A percentile compares a stretch with the other conserved stretches of the same genome.
Evolutionary conservation across 1,139 yeast species (phyloP).

Genomic region (Yamadazyma atmosphaerica): DNA sequence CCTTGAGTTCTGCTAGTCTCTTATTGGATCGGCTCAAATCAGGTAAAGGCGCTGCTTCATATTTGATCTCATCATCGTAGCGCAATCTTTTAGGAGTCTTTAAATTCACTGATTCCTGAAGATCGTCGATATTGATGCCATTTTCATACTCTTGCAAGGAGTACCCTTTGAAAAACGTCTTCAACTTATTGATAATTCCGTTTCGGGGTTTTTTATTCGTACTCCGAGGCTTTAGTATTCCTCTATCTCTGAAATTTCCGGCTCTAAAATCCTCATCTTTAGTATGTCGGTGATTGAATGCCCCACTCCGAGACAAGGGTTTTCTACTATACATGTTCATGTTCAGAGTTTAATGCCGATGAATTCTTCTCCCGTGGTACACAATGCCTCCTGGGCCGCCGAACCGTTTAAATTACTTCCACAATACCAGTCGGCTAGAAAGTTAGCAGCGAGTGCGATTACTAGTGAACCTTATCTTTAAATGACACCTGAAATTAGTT

Average conservation of each 20-base stretch:
- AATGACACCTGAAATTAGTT: not conserved
- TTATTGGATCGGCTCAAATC: not conserved
- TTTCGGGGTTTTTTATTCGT: constrained; percentile 2
- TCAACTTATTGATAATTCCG: constrained; percentile 13
- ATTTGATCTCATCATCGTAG: not conserved
- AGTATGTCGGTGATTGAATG: not conserved
- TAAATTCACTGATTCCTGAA: constrained; percentile 7
- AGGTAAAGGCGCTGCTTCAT: constrained; percentile 1
- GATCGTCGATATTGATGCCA: constrained; percentile 8
- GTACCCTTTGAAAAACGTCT: constrained; percentile 13
- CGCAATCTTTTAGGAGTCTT: not conserved
- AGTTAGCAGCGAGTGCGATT: not conserved
- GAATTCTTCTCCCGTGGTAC: too few relatives aligned
- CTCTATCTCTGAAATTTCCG: constrained; percentile 6
- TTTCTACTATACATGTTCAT: not conserved
- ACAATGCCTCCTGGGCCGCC: too few relatives aligned
- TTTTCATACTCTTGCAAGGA: constrained; percentile 12
- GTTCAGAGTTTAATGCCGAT: too few relatives aligned
- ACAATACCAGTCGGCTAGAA: too few relatives aligned
- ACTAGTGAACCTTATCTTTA: not conserved
- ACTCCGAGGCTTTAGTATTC: constrained; percentile 14
- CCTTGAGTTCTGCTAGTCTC: not conserved
- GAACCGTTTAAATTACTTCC: too few relatives aligned
- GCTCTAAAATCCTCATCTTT: not conserved
- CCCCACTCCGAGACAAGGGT: not conserved